Percentiles rank a stretch among this genome's conserved stretches.
Evolutionary conservation across 805 yeast species (phyloP).

Genomic region (Candida succiphila): DNA sequence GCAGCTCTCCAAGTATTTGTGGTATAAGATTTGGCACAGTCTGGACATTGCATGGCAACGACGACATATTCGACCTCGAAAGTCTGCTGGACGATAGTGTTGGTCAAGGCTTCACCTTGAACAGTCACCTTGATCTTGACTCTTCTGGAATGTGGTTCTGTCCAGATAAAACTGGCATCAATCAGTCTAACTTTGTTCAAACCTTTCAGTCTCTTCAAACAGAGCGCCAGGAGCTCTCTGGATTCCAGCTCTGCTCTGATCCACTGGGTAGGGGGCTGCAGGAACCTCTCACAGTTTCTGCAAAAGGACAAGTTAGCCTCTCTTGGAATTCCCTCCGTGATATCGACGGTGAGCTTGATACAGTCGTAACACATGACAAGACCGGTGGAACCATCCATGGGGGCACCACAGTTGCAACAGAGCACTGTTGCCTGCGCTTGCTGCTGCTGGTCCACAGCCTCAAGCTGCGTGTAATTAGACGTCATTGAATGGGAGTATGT

Average conservation of each 20-base stretch:
- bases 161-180: slow-evolving; percentile 96
- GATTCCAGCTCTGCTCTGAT: slow-evolving; percentile 83
- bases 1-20: slow-evolving; percentile 98
- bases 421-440: slow-evolving; percentile 64
- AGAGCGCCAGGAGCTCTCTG: slow-evolving; percentile 83
- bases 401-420: slow-evolving; percentile 98
- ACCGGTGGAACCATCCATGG: slow-evolving; percentile 92
- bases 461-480: slow-evolving; percentile 39
- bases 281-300: slow-evolving; percentile 91
- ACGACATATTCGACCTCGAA: slow-evolving; percentile 93
- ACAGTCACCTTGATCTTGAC: slow-evolving; percentile 84
- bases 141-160: slow-evolving; percentile 98
- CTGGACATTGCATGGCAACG: slow-evolving; percentile 94
- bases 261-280: slow-evolving; percentile 96
- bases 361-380: slow-evolving; percentile 96
- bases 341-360: slow-evolving; percentile 86
- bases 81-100: slow-evolving; percentile 86
- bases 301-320: slow-evolving; percentile 92
- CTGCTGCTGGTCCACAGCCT: slow-evolving; percentile 18
- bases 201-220: slow-evolving; percentile 83
- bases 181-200: slow-evolving; percentile 75
- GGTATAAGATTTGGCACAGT: slow-evolving; percentile 95
- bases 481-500: slow-evolving; percentile 18
- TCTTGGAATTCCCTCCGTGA: slow-evolving; percentile 89
- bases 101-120: slow-evolving; percentile 92